Evolutionary conservation across 495 filamentous ascomycete genomes (phyloP).

Genomic region (Filosporella fistucella): DNA sequence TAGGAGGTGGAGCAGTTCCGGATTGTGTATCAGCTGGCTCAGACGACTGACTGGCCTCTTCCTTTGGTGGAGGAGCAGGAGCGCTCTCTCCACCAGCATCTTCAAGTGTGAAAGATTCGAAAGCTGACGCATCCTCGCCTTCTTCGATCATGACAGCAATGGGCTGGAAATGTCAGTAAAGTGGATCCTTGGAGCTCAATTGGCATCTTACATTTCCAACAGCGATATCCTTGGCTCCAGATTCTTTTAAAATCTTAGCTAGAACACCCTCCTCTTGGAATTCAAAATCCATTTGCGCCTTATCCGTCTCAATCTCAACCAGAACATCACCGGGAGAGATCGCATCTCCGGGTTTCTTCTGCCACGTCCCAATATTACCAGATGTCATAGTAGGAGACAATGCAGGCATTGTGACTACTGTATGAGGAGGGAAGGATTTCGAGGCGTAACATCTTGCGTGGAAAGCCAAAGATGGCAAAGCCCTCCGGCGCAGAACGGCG

Average conservation of each 20-base stretch:
- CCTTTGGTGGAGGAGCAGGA: slow-evolving; percentile 56
- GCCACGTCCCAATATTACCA: slow-evolving; percentile 96
- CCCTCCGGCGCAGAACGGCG: slow-evolving; percentile 49
- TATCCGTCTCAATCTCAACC: slow-evolving; percentile 99
- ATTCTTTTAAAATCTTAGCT: slow-evolving; percentile 91
- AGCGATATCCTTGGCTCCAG: slow-evolving; percentile 89
- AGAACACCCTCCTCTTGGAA: slow-evolving; percentile 97
- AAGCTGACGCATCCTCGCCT: slow-evolving; percentile 76
- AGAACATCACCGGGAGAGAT: slow-evolving; percentile 93
- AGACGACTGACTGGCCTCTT: slow-evolving; percentile 57
- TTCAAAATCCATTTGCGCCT: slow-evolving; percentile 99
- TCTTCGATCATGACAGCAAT: slow-evolving; percentile 95
- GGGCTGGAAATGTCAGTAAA: slow-evolving; percentile 58
- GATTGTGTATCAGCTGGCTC: slow-evolving; percentile 51
- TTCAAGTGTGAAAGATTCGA: slow-evolving; percentile 80
- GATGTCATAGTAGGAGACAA: slow-evolving; percentile 96
- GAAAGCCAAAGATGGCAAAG: slow-evolving; percentile 42
- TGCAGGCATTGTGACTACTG: slow-evolving; percentile 95
- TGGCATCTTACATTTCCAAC: slow-evolving; percentile 81
- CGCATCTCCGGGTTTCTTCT: slow-evolving; percentile 90
- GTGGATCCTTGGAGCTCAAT: slow-evolving; percentile 15
- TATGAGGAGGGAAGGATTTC: slow-evolving; percentile 76
- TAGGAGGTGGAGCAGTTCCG: slow-evolving; percentile 53
- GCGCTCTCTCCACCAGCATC: slow-evolving; percentile 85
- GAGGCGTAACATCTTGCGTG: slow-evolving; percentile 54